Base-by-base conservation (phyloP, 2,329 filamentous ascomycete genomes). In the Fusarium sp. region DNA sequence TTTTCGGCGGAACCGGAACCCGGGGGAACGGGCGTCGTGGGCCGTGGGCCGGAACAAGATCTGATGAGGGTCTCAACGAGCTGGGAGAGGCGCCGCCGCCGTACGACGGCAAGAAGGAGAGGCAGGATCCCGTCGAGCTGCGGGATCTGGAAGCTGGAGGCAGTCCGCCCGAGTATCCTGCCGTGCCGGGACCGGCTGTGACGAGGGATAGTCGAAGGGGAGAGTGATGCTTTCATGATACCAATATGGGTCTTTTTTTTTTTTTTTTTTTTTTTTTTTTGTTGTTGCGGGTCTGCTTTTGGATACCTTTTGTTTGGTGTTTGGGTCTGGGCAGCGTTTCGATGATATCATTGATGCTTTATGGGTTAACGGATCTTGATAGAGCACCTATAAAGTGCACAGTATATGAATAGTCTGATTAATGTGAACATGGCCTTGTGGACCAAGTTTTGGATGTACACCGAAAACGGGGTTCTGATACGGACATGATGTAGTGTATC, bases 71-170 rank as follows among this genome's bases (percentile, higher is more conserved):
- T 0, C 80, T 92, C 66, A 87, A 93, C 78, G 91, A 92, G 82
- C 81, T 87, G 50, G 91, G 91, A 32, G 90, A 92, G 79, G 89
- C 91, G 11, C 91, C 91, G 59, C 91, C 91, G 57, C 90, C 91
- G 0, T 93, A 93, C 79, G 84, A 83, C 45, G 77, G 78, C 8
- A 82, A 82, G 75, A 80, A 81, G 72, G 71, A 78, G 32, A 66
- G 52, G 27, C 68, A 73, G 25, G 65, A 71, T 54, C 58, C 74
- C 9, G 65, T 68, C 41, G 78, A 80, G 68, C n/a, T 76, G 52
- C 75, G 72, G 25, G 78, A 81, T 45, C 48, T 80, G 18, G 81
- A 81, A 66, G 72, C 72, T 52, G 77, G 71, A 30, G 63, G 66
- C 3, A 73, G 71, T 59, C 81, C 80, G 34, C 82, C 81, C 3